Percentiles rank a stretch among this genome's conserved stretches.
These are phyloP conservation scores for Alternaria viburni DNA, from an alignment of 2,329 filamentous ascomycete species.

Conservation along the genomic window DNA sequence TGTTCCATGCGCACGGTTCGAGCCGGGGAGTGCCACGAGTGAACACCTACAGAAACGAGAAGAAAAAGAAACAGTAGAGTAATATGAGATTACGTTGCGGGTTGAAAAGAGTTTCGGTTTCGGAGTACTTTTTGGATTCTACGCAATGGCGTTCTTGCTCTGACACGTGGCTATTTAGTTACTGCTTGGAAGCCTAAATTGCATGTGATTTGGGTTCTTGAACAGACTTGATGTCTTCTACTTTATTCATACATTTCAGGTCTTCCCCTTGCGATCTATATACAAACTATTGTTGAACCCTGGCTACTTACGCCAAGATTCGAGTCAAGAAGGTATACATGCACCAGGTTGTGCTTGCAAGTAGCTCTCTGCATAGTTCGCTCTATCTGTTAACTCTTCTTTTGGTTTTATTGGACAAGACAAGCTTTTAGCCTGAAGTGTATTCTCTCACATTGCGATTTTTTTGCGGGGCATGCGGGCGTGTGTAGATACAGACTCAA, in stretches of 20 bases:
- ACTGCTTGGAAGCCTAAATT: not conserved
- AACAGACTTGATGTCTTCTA: not conserved
- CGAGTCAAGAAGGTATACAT: not conserved
- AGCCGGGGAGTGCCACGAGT: not conserved
- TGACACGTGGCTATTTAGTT: not conserved
- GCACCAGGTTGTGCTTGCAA: not conserved
- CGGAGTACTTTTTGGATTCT: not conserved
- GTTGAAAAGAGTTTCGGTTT: not conserved
- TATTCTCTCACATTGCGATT: not conserved
- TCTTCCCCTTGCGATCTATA: not conserved
- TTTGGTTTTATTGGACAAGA: not conserved
- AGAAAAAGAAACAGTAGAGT: not conserved
- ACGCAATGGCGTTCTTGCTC: not conserved
- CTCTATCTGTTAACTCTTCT: not conserved
- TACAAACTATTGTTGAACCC: not conserved
- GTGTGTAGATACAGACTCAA: not conserved
- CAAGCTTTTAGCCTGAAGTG: not conserved
- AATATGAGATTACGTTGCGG: not conserved
- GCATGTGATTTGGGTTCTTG: not conserved
- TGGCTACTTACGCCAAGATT: not conserved
- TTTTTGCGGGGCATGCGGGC: not conserved
- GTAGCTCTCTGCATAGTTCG: not conserved
- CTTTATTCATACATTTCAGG: not conserved
- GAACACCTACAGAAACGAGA: not conserved
- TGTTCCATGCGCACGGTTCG: not conserved